Percentiles rank a stretch among this genome's conserved stretches.
Evolutionary conservation across 2,329 filamentous ascomycete species (phyloP).

Genomic region (Fusarium tanahbumbuense): DNA sequence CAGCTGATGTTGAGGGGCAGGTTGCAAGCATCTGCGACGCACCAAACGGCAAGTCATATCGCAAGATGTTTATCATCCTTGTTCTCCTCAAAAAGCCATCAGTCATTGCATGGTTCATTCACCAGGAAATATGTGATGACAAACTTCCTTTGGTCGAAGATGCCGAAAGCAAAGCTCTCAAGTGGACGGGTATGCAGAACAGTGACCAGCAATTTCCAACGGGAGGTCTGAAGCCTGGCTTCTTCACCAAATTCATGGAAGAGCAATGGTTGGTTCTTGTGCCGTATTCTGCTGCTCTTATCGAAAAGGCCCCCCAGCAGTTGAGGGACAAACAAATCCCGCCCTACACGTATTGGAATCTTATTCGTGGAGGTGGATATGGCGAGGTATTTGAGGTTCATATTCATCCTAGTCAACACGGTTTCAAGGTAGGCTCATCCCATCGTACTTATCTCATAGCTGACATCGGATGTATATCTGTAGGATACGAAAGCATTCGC

Average conservation of each 20-base stretch:
- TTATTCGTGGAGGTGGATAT: neutral
- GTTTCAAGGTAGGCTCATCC: neutral
- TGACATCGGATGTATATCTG: too few relatives aligned
- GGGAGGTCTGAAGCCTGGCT: neutral
- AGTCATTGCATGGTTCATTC: neutral
- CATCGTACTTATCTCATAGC: too few relatives aligned
- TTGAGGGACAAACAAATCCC: neutral
- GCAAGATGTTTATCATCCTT: neutral
- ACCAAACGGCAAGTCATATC: neutral
- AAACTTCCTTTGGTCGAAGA: neutral
- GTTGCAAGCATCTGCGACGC: neutral
- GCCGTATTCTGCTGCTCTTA: neutral
- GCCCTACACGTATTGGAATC: neutral
- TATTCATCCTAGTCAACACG: neutral
- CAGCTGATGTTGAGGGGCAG: too few relatives aligned
- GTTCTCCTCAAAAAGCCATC: neutral
- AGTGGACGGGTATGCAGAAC: neutral
- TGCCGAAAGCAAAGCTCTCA: too few relatives aligned
- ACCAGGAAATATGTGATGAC: neutral
- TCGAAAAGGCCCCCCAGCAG: neutral
- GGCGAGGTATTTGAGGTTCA: neutral
- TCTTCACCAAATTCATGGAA: neutral
- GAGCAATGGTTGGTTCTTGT: neutral
- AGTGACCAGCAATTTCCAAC: neutral
- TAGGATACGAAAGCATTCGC: neutral